Conservation (phyloP, 2,329 filamentous ascomycete genomes). For the Diplodia seriata region DNA sequence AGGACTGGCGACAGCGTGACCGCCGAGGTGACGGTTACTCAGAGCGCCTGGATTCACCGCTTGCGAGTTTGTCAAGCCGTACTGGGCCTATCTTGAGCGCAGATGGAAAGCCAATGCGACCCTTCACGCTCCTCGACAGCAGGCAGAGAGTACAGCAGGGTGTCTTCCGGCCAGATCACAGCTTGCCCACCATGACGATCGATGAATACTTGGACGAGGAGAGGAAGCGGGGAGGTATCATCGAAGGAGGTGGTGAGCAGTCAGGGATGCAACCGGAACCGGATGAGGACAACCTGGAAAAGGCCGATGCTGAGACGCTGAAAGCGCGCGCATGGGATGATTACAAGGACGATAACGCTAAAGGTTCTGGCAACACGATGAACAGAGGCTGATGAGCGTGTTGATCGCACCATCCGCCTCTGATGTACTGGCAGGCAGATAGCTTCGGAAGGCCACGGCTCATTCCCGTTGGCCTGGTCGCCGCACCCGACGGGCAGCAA, state of each 20-base stretch:
- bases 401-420: background rate
- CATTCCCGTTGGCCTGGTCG: background rate
- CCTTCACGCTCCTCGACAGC: slow-evolving; percentile 83
- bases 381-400: slow-evolving; percentile 67
- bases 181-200: slow-evolving; percentile 94
- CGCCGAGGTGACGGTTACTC: slow-evolving; percentile 63
- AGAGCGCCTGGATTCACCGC: slow-evolving; percentile 73
- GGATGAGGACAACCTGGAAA: slow-evolving; percentile 90
- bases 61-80: slow-evolving; percentile 51
- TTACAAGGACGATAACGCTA: slow-evolving; percentile 86
- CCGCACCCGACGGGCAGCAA: slow-evolving; percentile 3
- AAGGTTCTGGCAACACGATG: slow-evolving; percentile 80
- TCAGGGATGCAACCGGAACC: slow-evolving; percentile 72
- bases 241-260: slow-evolving; percentile 85
- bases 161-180: slow-evolving; percentile 91
- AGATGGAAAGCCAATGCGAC: slow-evolving; percentile 84
- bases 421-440: background rate
- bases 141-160: slow-evolving; percentile 77
- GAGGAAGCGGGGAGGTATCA: slow-evolving; percentile 79
- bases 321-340: slow-evolving; percentile 97
- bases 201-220: slow-evolving; percentile 98
- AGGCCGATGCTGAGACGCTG: slow-evolving; percentile 85
- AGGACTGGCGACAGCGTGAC: slow-evolving; percentile 56
- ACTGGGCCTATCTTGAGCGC: slow-evolving; percentile 76
- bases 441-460: background rate